Evolutionary conservation across 345 rosid genomes (phyloP), one percentile per base, ranked within the genome.

Genomic region (Moringa oleifera): DNA sequence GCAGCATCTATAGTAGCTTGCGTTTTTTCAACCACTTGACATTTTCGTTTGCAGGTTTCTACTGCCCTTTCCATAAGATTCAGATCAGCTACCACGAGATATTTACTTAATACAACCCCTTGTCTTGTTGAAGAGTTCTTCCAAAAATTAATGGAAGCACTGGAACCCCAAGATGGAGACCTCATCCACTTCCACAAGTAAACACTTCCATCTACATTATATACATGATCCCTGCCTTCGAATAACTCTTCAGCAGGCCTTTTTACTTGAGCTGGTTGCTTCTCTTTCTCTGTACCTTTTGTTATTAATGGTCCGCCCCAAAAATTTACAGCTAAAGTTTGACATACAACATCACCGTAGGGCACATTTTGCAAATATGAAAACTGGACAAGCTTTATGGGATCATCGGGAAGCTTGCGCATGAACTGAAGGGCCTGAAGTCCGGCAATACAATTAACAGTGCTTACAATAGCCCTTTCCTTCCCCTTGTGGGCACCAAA

Each of bases 1-100:
- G 99, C 99, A 69, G 99, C 99, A 73, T 90, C 86, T 54, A 94
- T 86, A 23, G 99, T 94, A 49, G 96, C 99, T 77, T 90, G 99
- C 59, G 99, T 88, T 70, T 81, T 88, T 65, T 94, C 90, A 46
- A 85, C 89, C 53, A 80, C 83, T 69, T 70, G 86, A 25, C 71
- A 79, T 71, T 85, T 94, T 63, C 83, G 68, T 75, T 66, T 81
- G 81, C 96, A 94, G 56, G 68, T 73, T 45, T 67, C 61, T 58
- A 86, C 87, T 67, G 96, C 96, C 75, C 84, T 88, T 77, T 94
- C 96, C 51, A 81, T 77, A 31, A 85, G 85, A 57, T 86, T 77
- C 68, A 63, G 70, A 76, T 84, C 95, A 46, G 85, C 99, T 41
- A 90, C 97, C 20, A 79, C 82, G 66, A 88, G 97, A 74, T 80